Base-by-base conservation (phyloP, 2,329 filamentous ascomycete species). In the Knufia fluminis region DNA sequence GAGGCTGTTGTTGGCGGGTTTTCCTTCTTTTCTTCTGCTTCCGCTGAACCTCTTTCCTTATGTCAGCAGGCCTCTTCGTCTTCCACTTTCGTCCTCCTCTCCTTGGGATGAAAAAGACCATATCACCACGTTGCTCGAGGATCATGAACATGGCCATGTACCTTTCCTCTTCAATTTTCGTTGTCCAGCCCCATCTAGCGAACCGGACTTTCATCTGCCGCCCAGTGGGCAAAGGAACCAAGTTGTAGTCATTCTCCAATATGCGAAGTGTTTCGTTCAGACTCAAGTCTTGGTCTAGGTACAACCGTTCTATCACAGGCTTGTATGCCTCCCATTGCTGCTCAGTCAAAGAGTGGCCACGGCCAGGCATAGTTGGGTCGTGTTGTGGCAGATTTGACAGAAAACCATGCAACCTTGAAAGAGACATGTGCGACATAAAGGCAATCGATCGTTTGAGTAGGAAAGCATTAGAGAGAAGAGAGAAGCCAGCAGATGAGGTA, bases 141-240 rank as follows among this genome's bases (percentile, higher is more conserved):
- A 46, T 20, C 24, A 46, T n/a, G 19, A 9, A n/a, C 43, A 46
- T 46, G n/a, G 43, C 23, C 24, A 46, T 32, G 26, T 22, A 46
- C 14, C 17, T 23, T 58, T 58, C 35, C 46, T 19, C 31, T 56
- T 52, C 26, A 33, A 12, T 17, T 23, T 58, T 58, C 31, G 47
- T 23, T 26, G 54, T 50, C 20, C 46, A 54, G 2, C 49, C 48
- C 56, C 56, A 58, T 39, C 52, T 52, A 20, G 46, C 51, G 16
- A 58, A 41, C 39, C 46, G 48, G 33, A 47, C 50, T 20, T 58
- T 58, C 48, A 54, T 48, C 50, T 56, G 54, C 35, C 54, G 49
- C 17, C 46, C 31, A 14, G 44, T 56, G n/a, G n/a, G n/a, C n/a
- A n/a, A n/a, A n/a, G n/a, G n/a, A n/a, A n/a, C n/a, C n/a, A n/a